These are phyloP conservation scores for Nidularia sp. DNA, from an alignment of 768 basidiomycete species.

Conservation along the genomic window DNA sequence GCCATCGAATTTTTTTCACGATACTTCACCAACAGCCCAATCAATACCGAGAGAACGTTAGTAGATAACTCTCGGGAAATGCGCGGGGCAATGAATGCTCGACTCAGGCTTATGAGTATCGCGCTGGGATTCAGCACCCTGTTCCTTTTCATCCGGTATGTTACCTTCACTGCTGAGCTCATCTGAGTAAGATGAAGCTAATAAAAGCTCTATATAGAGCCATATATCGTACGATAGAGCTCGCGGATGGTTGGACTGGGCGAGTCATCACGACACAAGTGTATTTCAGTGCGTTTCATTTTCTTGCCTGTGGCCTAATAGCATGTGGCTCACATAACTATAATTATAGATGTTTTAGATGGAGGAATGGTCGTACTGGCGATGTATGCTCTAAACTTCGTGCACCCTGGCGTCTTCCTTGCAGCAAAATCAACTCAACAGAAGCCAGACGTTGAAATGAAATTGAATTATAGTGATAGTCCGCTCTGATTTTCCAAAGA, in stretches of 20 bases:
- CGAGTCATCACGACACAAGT: constrained; percentile 41
- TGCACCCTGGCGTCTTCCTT: constrained; percentile 31
- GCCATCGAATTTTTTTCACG: constrained; percentile 42
- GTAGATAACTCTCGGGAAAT: no score
- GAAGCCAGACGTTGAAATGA: no score
- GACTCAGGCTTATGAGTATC: constrained; percentile 23
- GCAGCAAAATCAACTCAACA: no score
- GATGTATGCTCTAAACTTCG: constrained; percentile 38
- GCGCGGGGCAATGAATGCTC: constrained; percentile 7
- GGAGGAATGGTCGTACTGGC: constrained; percentile 44
- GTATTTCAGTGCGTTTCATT: constrained; percentile 38
- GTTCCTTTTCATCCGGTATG: constrained; percentile 47
- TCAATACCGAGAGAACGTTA: neutral
- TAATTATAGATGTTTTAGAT: constrained; percentile 37
- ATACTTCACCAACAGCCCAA: constrained; percentile 27
- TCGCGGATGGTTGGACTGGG: constrained; percentile 47
- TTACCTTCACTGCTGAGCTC: neutral
- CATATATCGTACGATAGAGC: constrained; percentile 48
- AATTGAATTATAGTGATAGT: no score
- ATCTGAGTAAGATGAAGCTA: neutral
- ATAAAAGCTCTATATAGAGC: constrained; percentile 18
- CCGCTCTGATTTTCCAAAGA: no score
- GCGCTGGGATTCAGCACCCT: constrained; percentile 34
- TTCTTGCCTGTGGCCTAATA: neutral
- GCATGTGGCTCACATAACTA: neutral